Evolutionary conservation across 345 rosid genomes (phyloP), one percentile per base, ranked within the genome.

Genomic region (Citrus trifoliata): DNA sequence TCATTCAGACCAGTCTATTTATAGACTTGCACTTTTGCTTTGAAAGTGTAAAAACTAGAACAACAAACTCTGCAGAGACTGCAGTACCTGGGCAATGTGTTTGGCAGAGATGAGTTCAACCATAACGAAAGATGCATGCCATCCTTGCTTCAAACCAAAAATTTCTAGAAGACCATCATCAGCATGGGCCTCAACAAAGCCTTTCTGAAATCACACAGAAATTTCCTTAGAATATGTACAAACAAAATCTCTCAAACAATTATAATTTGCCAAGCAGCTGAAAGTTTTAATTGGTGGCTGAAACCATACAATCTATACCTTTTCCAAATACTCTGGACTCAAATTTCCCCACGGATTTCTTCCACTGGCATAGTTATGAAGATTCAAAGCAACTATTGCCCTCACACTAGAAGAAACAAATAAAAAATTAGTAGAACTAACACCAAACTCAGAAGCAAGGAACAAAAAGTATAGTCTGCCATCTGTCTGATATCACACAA

Each of bases 121-220:
- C 99, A 97, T 94, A 32, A 97, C 98, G 61, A 97, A 93, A 4
- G 98, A 96, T 64, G 99, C 98, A 87, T 96, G 99, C 98, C 99
- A 96, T 75, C 92, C 98, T 84, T 96, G 99, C 87, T 96, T 96
- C 77, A 94, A 82, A 48, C 99, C 98, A 80, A 94, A 96, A 70
- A 96, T 94, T 85, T 96, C 98, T 46, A 97, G 87, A 35, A 97
- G 89, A 66, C 99, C 98, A 83, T 97, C 99, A 83, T 92, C 98
- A 22, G 89, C 93, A 79, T 91, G 95, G 30, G 99, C 98, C 87
- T 93, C 93, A 33, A 97, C 97, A 83, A 97, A 97, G 33, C 98
- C 98, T 81, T 84, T 93, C 99, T 94, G 88, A 78, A 70, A 81
- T 78, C 70, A 14, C 46, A 67, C 4, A 19, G 80, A 24, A 40